Evolutionary conservation across 2,329 filamentous ascomycete genomes (phyloP).

Genomic region (Apiospora kogelbergensis): DNA sequence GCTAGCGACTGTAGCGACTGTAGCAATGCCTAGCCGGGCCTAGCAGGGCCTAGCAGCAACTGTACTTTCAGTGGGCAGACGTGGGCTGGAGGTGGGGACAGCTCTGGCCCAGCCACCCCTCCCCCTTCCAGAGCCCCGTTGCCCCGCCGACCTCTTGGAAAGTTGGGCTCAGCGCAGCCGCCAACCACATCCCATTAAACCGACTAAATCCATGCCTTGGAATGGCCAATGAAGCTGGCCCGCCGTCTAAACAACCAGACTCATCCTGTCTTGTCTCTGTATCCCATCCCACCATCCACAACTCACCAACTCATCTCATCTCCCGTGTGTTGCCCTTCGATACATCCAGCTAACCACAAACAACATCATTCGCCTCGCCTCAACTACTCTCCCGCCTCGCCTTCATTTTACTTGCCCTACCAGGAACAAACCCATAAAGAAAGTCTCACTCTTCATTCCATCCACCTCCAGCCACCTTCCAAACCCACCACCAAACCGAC

Average conservation of each 20-base stretch:
- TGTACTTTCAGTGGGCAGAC: neutral
- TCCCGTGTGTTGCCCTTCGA: neutral
- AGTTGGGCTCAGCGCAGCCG: conserved; percentile 7
- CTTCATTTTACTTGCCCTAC: conserved; percentile 7
- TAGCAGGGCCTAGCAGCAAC: neutral
- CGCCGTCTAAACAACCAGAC: conserved; percentile 1
- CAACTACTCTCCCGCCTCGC: conserved; percentile 15
- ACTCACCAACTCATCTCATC: neutral
- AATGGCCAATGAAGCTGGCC: neutral
- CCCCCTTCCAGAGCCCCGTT: neutral
- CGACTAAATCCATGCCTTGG: neutral
- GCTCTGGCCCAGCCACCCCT: neutral
- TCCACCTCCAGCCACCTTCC: neutral
- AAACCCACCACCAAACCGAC: neutral
- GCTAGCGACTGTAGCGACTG: too few relatives aligned
- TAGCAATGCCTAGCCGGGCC: too few relatives aligned
- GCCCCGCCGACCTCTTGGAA: conserved; percentile 10
- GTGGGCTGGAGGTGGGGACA: neutral
- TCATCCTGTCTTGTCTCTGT: neutral
- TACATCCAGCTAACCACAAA: neutral
- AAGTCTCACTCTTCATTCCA: conserved; percentile 30
- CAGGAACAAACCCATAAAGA: neutral
- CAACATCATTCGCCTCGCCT: conserved; percentile 13
- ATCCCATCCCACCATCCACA: neutral
- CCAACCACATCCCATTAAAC: conserved; percentile 7